Percentiles rank a stretch among this genome's conserved stretches.
These are phyloP conservation scores for Suillus variegatus DNA, from an alignment of 768 basidiomycete genomes.

Conservation along the genomic window DNA sequence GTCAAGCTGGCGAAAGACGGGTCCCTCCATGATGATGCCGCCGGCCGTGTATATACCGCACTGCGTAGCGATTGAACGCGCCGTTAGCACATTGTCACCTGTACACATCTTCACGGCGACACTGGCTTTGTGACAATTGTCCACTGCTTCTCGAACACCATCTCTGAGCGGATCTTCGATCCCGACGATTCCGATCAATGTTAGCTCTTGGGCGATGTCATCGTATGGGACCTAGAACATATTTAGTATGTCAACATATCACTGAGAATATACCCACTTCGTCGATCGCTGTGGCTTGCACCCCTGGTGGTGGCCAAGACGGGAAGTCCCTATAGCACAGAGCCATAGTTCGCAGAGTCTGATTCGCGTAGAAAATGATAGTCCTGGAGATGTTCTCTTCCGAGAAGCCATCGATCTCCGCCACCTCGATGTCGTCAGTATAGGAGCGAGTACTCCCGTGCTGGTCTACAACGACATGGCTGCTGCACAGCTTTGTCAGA, in stretches of 20 bases:
- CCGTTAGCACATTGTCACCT: conserved; percentile 94
- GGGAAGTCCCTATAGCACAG: conserved; percentile 90
- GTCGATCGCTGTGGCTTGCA: conserved; percentile 40
- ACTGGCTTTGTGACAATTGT: conserved; percentile 84
- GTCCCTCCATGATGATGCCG: conserved; percentile 98
- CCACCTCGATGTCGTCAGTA: conserved; percentile 47
- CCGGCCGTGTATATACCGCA: conserved; percentile 94
- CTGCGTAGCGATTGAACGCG: conserved; percentile 94
- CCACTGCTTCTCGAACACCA: conserved; percentile 88
- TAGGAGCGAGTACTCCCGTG: conserved; percentile 19
- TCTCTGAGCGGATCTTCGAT: conserved; percentile 95
- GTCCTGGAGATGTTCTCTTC: conserved; percentile 86
- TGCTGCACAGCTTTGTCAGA: conserved; percentile 71
- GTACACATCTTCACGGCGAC: conserved; percentile 98
- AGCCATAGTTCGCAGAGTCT: conserved; percentile 92
- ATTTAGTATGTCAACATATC: conserved; percentile 14
- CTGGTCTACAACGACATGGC: conserved; percentile 67
- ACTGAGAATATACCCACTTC: conserved; percentile 45
- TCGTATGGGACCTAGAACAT: conserved; percentile 62
- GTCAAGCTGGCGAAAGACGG: conserved; percentile 81
- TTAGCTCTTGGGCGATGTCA: conserved; percentile 69
- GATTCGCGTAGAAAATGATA: conserved; percentile 98
- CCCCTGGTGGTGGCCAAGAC: conserved; percentile 75
- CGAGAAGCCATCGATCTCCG: conserved; percentile 63
- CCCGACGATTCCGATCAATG: conserved; percentile 86